Percentiles rank a stretch among this genome's conserved stretches.
These are phyloP conservation scores for Sporothrix euskadiensis DNA, from an alignment of 2,329 filamentous ascomycete genomes.

Conservation along the genomic window DNA sequence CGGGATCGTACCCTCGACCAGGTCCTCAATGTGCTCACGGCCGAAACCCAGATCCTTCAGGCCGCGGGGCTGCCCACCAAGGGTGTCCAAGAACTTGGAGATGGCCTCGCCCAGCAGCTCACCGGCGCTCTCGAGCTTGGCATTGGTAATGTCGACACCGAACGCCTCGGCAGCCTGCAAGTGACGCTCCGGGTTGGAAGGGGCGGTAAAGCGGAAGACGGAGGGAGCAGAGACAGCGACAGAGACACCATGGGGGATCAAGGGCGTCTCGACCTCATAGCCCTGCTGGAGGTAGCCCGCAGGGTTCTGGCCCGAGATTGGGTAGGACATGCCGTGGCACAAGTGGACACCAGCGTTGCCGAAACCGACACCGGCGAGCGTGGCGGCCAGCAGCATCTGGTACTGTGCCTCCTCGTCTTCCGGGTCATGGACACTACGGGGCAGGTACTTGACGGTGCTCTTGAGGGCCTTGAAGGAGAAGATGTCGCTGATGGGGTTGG, in stretches of 20 bases:
- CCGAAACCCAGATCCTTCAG: slow-evolving; percentile 82
- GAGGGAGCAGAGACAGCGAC: slow-evolving; percentile 58
- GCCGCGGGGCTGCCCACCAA: slow-evolving; percentile 89
- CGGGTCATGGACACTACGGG: slow-evolving; percentile 80
- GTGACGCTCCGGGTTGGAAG: slow-evolving; percentile 85
- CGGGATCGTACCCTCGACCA: slow-evolving; percentile 94
- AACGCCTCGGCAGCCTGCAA: slow-evolving; percentile 54
- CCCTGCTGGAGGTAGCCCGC: slow-evolving; percentile 78
- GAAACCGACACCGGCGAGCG: slow-evolving; percentile 90
- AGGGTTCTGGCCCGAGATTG: slow-evolving; percentile 92
- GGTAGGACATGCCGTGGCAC: slow-evolving; percentile 87
- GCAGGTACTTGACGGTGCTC: slow-evolving; percentile 87
- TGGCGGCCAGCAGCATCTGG: slow-evolving; percentile 93
- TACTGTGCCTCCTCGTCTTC: slow-evolving; percentile 91
- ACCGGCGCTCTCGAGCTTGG: slow-evolving; percentile 86
- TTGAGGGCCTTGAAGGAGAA: slow-evolving; percentile 86
- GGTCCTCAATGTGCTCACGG: slow-evolving; percentile 69
- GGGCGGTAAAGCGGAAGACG: slow-evolving; percentile 54
- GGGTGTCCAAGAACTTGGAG: slow-evolving; percentile 72
- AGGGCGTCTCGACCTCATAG: slow-evolving; percentile 72
- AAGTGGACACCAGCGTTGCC: slow-evolving; percentile 95
- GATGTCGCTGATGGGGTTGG: slow-evolving; percentile 96
- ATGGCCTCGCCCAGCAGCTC: slow-evolving; percentile 84
- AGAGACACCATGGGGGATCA: slow-evolving; percentile 95
- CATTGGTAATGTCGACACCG: slow-evolving; percentile 72